Conservation (phyloP, 2,329 filamentous ascomycete species). For the Pseudofabraea citricarpa region DNA sequence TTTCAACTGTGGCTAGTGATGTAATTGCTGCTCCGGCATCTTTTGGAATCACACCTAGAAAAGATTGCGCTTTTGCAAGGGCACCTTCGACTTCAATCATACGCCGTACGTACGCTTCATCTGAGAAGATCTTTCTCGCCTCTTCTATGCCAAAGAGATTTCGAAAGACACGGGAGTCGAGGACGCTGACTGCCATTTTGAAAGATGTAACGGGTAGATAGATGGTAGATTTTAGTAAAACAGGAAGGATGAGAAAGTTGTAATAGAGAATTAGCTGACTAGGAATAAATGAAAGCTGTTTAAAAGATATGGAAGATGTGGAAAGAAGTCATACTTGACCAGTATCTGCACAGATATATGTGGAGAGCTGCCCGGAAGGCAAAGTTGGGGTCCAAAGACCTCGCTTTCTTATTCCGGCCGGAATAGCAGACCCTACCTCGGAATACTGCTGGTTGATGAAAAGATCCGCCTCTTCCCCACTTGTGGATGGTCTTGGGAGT, state of each 20-base stretch:
- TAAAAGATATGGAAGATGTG: background rate
- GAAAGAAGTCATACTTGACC: background rate
- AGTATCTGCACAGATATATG: background rate
- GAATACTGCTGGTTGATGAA: too few relatives aligned
- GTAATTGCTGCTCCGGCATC: constrained; percentile 1
- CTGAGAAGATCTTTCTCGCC: constrained; percentile 42
- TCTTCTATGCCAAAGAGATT: constrained; percentile 45
- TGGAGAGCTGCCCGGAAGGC: background rate
- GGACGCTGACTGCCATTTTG: background rate
- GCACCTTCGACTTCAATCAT: constrained; percentile 45
- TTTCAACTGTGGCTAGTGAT: background rate
- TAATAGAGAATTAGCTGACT: too few relatives aligned
- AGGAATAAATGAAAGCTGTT: too few relatives aligned
- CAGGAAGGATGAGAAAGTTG: background rate
- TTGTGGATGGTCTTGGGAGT: too few relatives aligned
- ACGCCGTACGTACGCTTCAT: constrained; percentile 39
- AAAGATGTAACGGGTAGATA: background rate
- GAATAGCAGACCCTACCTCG: too few relatives aligned
- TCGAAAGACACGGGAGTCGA: constrained; percentile 44
- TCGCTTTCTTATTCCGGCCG: background rate
- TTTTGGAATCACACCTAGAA: constrained; percentile 38
- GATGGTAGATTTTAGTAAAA: background rate
- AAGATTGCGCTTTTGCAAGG: constrained; percentile 41
- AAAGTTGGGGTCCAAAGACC: background rate
- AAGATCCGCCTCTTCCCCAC: too few relatives aligned